Base-by-base conservation (phyloP, 164 flowering plant species). In the Chimonanthus salicifolius region DNA sequence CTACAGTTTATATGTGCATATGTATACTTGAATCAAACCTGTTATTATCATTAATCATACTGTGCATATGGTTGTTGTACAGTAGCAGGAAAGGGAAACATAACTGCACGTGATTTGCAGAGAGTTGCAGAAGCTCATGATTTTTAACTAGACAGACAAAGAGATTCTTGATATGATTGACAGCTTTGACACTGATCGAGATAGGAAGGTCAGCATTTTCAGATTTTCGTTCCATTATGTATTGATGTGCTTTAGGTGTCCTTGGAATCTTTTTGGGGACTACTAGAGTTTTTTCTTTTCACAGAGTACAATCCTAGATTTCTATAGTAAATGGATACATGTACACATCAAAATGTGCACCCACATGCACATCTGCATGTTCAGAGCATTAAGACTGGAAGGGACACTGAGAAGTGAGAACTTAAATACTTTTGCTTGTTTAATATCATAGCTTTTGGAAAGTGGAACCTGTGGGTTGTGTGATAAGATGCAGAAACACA, bases 81-180 rank as follows among this genome's bases (percentile, higher is more conserved):
- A 92, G 98, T 84, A 79, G 83, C 87, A 10, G 96, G 90, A 70
- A 90, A 85, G 72, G 97, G 90, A 47, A 63, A 74, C 70, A 84
- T 95, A 75, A 86, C 78, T 45, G 1, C 81, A 33, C 78, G 86
- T 75, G 97, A 93, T 76, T 88, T 51, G 92, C 91, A 43, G 62
- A 49, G 97, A 93, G 75, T 88, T 51, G 92, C 91, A 43, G 62
- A 49, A 51, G 79, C 85, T 70, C 94, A 95, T 82, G 94, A 95
- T 83, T 95, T 95, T 95, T 82, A 79, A 73, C 5, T 93, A 98
- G 99, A 80, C 92, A 3, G 94, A 93, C 71, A 78, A n/a, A n/a
- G 99, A 95, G 80, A 75, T 93, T 74, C 77, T 71, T 49, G 91
- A 89, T 76, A 95, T 95, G 99, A 86, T 95, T 47, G 68, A 65